Evolutionary conservation across 768 basidiomycete genomes (phyloP), one percentile per base, ranked within the genome.

Genomic region (Leccinellum albellum): DNA sequence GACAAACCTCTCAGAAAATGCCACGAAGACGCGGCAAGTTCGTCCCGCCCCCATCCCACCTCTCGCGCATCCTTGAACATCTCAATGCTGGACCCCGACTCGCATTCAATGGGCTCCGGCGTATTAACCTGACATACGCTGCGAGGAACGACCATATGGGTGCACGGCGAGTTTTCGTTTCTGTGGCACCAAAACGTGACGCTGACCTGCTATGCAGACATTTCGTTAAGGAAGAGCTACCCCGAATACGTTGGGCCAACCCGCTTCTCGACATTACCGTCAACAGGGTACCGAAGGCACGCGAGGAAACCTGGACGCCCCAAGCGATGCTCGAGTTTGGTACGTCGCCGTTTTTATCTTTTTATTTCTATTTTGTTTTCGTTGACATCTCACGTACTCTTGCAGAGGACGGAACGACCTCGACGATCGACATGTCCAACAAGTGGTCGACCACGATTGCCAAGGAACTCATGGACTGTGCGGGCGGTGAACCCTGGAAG

Each of bases 161-260:
- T 61, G 87, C 88, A 26, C 79, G 87, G 89, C 89, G 54, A 62
- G 82, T 32, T 67, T 15, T 9, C 13, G 2, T 15, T 17, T 17
- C 8, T 2, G 2, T 17, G 5, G 45, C 24, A 4, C 12, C 4
- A 9, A 47, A 21, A 28, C 15, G 12, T 7, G 7, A 21, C 21
- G 4, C 17, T 15, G 17, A 53, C 53, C 50, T 31, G 32, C 15
- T 35, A 17, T 17, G 49, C 56, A 90, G 91, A 46, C 85, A 90
- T 75, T 92, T 93, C 61, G 79, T 88, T 37, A 89, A 88, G 66
- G 84, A 92, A 40, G 79, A 88, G n/a, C 73, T 93, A 0, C 88
- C 88, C 1, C 78, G 88, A 29, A 88, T 93, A 76, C 86, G 83
- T 12, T 91, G 82, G 69, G 86, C 83, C 1, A 92, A 93, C 64